Conservation (phyloP, 192 early-diverging fungal species). For the Jimgerdemannia flammicorona region DNA sequence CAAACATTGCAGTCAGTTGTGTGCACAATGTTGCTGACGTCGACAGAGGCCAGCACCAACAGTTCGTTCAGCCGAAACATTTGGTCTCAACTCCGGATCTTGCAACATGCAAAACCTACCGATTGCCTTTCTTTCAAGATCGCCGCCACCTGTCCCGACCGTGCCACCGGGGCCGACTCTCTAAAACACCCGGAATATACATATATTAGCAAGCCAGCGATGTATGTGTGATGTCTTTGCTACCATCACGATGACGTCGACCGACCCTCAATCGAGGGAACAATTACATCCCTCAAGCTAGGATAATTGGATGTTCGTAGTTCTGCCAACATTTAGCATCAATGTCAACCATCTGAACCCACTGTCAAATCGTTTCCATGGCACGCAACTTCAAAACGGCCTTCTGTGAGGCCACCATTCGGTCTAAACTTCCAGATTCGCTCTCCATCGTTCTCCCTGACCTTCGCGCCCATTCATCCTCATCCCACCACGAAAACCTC, state of each 20-base stretch:
- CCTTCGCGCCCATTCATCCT: neutral
- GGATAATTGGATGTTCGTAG: no score
- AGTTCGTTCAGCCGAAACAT: neutral
- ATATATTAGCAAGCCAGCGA: no score
- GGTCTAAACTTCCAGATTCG: neutral
- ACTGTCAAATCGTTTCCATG: no score
- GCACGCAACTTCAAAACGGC: no score
- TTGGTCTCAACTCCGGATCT: neutral
- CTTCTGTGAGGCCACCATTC: no score
- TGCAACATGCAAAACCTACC: slow-evolving; percentile 28
- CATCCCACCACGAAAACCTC: neutral
- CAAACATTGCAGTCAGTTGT: neutral
- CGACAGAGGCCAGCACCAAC: neutral
- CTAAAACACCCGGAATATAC: neutral
- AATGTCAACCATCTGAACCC: no score
- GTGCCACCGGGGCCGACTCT: slow-evolving; percentile 26
- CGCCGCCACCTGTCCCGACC: slow-evolving; percentile 46
- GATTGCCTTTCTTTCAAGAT: slow-evolving; percentile 61
- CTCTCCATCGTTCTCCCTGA: neutral
- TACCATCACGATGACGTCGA: no score
- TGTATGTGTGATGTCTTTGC: no score
- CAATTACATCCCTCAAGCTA: no score
- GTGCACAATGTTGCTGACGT: no score
- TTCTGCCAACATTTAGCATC: no score
- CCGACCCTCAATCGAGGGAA: no score